phyloP scores from a whole-genome alignment of 2,329 filamentous ascomycete genomes.

The Chlorencoelia australis region DNA sequence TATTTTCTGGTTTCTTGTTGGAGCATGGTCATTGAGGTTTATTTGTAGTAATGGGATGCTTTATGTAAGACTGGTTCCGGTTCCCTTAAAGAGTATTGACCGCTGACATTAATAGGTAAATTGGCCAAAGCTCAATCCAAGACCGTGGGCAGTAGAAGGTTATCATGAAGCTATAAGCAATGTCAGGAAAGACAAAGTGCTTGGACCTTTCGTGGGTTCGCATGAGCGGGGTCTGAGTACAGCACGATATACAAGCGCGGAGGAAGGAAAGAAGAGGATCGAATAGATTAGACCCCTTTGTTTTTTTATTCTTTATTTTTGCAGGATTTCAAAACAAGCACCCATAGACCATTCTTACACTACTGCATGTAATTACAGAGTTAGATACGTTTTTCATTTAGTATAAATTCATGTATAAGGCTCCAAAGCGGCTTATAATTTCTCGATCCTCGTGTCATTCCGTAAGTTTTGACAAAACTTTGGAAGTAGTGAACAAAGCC shows the following conservation, averaged over 20 bases:
- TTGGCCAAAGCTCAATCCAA: constrained; percentile 93
- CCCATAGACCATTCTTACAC: too few species aligned
- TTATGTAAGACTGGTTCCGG: constrained; percentile 57
- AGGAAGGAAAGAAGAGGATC: constrained; percentile 98
- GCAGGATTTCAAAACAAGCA: too few species aligned
- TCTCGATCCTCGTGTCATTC: too few species aligned
- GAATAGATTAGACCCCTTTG: constrained; percentile 36
- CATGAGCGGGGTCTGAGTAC: constrained; percentile 82
- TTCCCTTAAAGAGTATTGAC: background rate
- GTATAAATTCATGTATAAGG: too few species aligned
- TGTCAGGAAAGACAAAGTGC: constrained; percentile 70
- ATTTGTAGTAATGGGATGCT: constrained; percentile 79
- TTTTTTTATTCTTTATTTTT: background rate
- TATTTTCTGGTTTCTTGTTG: constrained; percentile 63
- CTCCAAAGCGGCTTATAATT: too few species aligned
- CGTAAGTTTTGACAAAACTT: too few species aligned
- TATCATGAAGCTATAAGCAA: constrained; percentile 79
- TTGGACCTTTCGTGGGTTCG: constrained; percentile 60
- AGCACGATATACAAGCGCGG: constrained; percentile 70
- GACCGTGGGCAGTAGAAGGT: constrained; percentile 75
- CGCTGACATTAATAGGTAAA: constrained; percentile 82
- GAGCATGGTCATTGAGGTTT: constrained; percentile 64
- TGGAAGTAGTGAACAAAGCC: too few species aligned
- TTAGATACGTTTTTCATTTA: too few species aligned
- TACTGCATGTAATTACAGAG: too few species aligned